Percentiles rank a stretch among this genome's conserved stretches.
phyloP scores from a whole-genome alignment of 1,284 basidiomycete genomes.

The Ganoderma leucocontextum region DNA sequence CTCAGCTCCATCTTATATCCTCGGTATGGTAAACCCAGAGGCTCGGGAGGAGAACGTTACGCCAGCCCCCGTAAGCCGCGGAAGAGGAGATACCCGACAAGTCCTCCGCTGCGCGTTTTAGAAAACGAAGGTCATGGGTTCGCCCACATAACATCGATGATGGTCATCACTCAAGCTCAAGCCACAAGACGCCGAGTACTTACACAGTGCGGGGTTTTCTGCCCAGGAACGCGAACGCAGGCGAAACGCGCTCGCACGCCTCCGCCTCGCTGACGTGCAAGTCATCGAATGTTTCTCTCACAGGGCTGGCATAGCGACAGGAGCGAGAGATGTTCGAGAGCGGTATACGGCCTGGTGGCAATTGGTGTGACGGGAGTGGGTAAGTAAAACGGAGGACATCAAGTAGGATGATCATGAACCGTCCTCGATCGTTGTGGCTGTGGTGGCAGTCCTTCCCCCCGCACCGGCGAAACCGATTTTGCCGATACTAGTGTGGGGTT shows the following conservation, averaged over 20 bases:
- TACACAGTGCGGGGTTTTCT: too few relatives aligned
- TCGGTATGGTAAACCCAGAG: neutral
- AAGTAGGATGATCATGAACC: neutral
- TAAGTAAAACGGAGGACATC: neutral
- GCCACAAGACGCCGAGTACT: neutral
- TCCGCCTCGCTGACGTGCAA: neutral
- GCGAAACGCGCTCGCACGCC: neutral
- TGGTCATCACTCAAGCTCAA: neutral
- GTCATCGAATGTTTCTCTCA: neutral
- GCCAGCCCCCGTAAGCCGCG: neutral
- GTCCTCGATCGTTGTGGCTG: neutral
- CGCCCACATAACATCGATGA: conserved; percentile 11
- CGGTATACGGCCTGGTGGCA: neutral
- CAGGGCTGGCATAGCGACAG: neutral
- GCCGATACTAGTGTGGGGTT: neutral
- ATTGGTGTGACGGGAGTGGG: neutral
- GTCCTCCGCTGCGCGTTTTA: conserved; percentile 3
- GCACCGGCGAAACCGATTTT: neutral
- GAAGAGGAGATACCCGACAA: conserved; percentile 22
- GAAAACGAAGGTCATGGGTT: conserved; percentile 27
- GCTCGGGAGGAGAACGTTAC: neutral
- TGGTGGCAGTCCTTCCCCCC: neutral
- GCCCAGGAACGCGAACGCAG: neutral
- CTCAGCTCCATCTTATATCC: neutral
- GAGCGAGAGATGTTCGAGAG: neutral